Base-by-base conservation (phyloP, 768 basidiomycete species). In the Infundibulicybe gibba region DNA sequence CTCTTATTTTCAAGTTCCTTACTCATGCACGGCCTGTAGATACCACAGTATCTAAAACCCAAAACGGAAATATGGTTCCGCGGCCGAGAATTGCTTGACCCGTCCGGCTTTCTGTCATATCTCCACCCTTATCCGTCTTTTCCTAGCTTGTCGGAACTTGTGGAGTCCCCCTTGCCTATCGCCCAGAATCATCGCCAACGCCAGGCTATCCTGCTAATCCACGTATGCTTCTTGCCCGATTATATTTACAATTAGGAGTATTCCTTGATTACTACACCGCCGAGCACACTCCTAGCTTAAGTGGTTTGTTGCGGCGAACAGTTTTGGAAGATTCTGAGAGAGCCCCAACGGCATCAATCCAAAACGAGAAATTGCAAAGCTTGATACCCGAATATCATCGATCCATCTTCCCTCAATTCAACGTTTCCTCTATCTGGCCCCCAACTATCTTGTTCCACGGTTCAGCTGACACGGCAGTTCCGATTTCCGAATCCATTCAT, bases 151-250 rank as follows among this genome's bases (percentile, higher is more conserved):
- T 35, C 54, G 1, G 49, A 57, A 2, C 65, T 61, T 2, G 55
- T 73, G 3, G 74, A 72, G 37, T 82, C 79, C 60, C 69, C 0
- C 65, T 77, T 8, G 62, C 67, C 6, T 83, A 79, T 50, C 68
- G 77, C 52, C 67, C 74, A 0, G 48, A 59, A 5, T 67, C 67
- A 15, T 67, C 74, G 16, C 63, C 58, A 8, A 80, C 70, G 2
- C 81, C 83, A 0, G 80, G 81, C 12, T 79, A 73, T 53, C 82
- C 83, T 3, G 75, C 79, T 1, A 81, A 83, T 53, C 77, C 79
- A 4, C 76, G 84, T 37, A 81, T 80, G 81, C 65, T 74, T 14
- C 65, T 86, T 37, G 60, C 70, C 12, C 71, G 80, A 3, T 62
- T 85, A 9, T 83, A 79, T 49, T 63, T 83, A 16, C 85, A 87